Conservation (phyloP, 2,329 filamentous ascomycete genomes). For the Botrytis squamosa region DNA sequence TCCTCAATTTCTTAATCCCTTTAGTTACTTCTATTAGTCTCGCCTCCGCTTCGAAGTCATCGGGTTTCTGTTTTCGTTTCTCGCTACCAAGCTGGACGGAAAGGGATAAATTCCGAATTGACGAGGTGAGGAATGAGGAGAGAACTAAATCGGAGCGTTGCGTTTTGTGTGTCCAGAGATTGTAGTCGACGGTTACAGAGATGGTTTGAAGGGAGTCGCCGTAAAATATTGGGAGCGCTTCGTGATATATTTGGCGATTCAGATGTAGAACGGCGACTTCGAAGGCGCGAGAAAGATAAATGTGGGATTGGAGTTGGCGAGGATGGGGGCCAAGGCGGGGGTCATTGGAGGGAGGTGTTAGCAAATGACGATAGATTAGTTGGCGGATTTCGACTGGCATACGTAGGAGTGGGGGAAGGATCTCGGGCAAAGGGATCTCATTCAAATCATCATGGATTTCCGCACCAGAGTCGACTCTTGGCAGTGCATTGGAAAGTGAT, state of each 20-base stretch:
- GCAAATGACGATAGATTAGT: slow-evolving; percentile 29
- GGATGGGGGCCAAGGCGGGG: slow-evolving; percentile 34
- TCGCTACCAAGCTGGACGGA: slow-evolving; percentile 33
- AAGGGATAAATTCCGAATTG: slow-evolving; percentile 32
- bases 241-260: slow-evolving; percentile 31
- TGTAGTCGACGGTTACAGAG: slow-evolving; percentile 32
- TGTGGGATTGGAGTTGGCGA: slow-evolving; percentile 33
- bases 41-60: slow-evolving; percentile 45
- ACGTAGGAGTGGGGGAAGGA: slow-evolving; percentile 27
- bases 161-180: slow-evolving; percentile 35
- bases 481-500: slow-evolving; percentile 23
- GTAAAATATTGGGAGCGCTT: slow-evolving; percentile 35
- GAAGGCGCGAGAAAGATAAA: slow-evolving; percentile 33
- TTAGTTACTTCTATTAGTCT: slow-evolving; percentile 75
- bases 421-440: not conserved
- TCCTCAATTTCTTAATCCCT: slow-evolving; percentile 47
- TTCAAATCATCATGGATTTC: slow-evolving; percentile 9
- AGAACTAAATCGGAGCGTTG: slow-evolving; percentile 32
- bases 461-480: slow-evolving; percentile 10
- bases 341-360: slow-evolving; percentile 23
- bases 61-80: slow-evolving; percentile 40
- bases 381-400: slow-evolving; percentile 33
- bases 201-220: slow-evolving; percentile 30
- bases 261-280: slow-evolving; percentile 28
- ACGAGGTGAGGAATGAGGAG: slow-evolving; percentile 28